Percentiles rank a stretch among this genome's conserved stretches.
Conservation (phyloP, 176 grass and related monocot genomes). For the Leersia perrieri region DNA sequence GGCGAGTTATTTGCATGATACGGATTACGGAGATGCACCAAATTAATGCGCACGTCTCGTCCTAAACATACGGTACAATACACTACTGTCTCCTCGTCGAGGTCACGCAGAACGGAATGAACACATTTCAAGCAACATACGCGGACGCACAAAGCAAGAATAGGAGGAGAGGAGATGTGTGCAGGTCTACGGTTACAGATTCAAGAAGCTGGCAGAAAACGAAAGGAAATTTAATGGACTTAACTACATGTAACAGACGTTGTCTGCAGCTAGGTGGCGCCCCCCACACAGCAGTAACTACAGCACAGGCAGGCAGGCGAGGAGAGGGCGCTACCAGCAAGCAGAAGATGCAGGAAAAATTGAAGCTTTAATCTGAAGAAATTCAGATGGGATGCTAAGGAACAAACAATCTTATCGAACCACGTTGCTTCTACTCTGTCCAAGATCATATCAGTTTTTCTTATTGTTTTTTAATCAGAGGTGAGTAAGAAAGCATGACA, state of each 20-base stretch:
- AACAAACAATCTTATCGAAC: not conserved
- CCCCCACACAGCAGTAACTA: constrained; percentile 19
- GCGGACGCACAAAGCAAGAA: not conserved
- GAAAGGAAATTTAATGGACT: constrained; percentile 27
- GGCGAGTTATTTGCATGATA: not conserved
- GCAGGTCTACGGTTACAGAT: constrained; percentile 5
- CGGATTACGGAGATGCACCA: constrained; percentile 1
- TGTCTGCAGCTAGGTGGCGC: not conserved
- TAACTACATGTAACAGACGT: constrained; percentile 32
- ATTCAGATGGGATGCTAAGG: not conserved
- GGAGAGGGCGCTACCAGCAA: not conserved
- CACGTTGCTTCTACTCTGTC: not conserved
- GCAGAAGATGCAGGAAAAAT: not conserved
- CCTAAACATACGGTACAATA: constrained; percentile 13
- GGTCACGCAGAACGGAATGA: not conserved
- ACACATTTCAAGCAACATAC: not conserved
- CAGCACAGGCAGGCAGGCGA: constrained; percentile 13
- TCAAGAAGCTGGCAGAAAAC: constrained; percentile 6
- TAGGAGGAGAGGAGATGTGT: not conserved
- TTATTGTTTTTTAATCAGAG: not conserved
- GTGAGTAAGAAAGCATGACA: not conserved
- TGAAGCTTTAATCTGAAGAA: not conserved
- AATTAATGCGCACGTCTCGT: not conserved
- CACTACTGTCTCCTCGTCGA: not conserved
- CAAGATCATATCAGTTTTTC: constrained; percentile 25